Evolutionary conservation across 2,329 filamentous ascomycete species (phyloP), one percentile per base, ranked within the genome.

Genomic region (Monosporascus sp.): DNA sequence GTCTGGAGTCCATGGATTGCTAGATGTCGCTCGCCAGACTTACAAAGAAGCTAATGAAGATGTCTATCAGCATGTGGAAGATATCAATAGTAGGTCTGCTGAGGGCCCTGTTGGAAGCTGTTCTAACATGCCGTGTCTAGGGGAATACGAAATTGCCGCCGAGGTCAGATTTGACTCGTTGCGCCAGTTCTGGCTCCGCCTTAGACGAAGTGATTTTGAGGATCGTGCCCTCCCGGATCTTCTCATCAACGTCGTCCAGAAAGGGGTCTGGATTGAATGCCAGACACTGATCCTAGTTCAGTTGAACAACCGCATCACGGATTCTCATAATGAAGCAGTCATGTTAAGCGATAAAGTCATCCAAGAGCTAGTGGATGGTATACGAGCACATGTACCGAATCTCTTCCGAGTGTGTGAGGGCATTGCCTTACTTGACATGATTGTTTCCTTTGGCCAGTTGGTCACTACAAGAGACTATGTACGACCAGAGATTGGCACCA

Each of bases 31-130:
- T 36, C 82, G 92, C 5, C 87, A 91, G 62, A 90, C 90, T 0
- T 97, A 94, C 71, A 95, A 94, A 62, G 93, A 97, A 67, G 84
- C 88, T 2, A 94, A 86, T 5, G 82, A 87, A 48, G 90, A 96
- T 67, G 82, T 90, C 4, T 81, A 87, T 59, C 78, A 86, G 49
- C 82, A 93, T 65, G 77, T 93, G 3, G 77, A 82, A 22, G 78
- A 83, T 17, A 69, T 97, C 11, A 82, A 82, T 56, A 76, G 89
- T 88, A 68, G 52, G 73, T 57, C 11, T 1, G 17, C 27, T 31
- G 15, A 41, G 18, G 6, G 18, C 14, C 31, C 47, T 4, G 20
- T 14, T 20, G 17, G 18, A 34, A 6, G 24, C 11, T 24, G 6
- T 14, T 31, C 31, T 49, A 24, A 47, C 14, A 41, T 9, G 45